These are phyloP conservation scores for Abelmoschus esculentus DNA, from an alignment of 345 rosid species.

Conservation along the genomic window DNA sequence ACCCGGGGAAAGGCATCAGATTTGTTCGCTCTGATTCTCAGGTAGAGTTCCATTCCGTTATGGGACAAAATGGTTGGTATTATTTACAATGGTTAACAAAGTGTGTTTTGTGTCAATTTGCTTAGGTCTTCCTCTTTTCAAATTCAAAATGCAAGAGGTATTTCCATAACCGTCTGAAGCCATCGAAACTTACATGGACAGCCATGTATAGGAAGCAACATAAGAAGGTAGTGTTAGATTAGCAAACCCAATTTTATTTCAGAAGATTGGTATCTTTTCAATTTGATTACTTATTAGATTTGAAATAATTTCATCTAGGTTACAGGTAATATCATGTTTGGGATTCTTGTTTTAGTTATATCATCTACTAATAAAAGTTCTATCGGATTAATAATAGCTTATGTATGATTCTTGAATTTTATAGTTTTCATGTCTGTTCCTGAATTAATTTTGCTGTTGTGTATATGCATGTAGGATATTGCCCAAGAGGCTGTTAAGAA, in stretches of 20 bases:
- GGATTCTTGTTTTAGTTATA: neutral
- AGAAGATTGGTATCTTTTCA: neutral
- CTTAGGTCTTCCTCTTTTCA: slow-evolving; percentile 75
- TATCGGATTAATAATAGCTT: neutral
- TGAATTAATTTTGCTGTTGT: neutral
- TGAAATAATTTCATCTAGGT: neutral
- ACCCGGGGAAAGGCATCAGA: slow-evolving; percentile 73
- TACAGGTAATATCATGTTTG: neutral
- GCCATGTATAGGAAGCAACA: slow-evolving; percentile 70
- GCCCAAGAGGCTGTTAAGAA: slow-evolving; percentile 56
- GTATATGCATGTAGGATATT: slow-evolving; percentile 30
- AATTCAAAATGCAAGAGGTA: slow-evolving; percentile 93
- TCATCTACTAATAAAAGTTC: too few relatives aligned
- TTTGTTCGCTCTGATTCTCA: slow-evolving; percentile 64
- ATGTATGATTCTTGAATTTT: too few relatives aligned
- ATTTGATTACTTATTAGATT: neutral
- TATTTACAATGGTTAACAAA: neutral
- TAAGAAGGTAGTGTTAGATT: slow-evolving; percentile 35
- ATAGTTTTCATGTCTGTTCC: too few relatives aligned
- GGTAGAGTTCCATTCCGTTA: slow-evolving; percentile 22
- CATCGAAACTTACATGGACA: slow-evolving; percentile 84
- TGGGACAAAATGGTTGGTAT: slow-evolving; percentile 2
- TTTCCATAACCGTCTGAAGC: slow-evolving; percentile 88
- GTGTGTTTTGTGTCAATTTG: neutral
- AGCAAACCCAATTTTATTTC: neutral